Evolutionary conservation across 805 yeast species (phyloP), one percentile per base, ranked within the genome.

Genomic region (Candida boleticola): DNA sequence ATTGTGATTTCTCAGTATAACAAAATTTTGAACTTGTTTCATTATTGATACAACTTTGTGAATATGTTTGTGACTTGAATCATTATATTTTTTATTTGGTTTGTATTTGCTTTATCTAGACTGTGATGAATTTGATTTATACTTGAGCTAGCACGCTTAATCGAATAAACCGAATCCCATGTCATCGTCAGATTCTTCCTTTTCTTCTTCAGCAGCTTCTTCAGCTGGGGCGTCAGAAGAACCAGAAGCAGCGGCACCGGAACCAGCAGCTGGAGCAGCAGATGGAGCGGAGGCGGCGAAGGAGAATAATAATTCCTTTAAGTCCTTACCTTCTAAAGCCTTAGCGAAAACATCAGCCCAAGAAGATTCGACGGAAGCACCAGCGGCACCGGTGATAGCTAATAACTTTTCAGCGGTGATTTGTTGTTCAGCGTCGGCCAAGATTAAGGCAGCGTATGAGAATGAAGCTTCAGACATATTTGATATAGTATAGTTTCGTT

Each of bases 81-180:
- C n/a, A 29, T 5, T 31, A 19, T 5, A 5, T 31, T 14, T 11
- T 31, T 16, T 18, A 9, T 11, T n/a, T 19, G 22, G 5, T 5
- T 31, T 31, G 21, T n/a, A 31, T 19, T 31, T 7, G 11, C 11
- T 13, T 31, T 17, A 7, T 18, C 5, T 4, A 16, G 5, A n/a
- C 13, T 17, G 35, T 17, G 11, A n/a, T n/a, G n/a, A n/a, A n/a
- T n/a, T n/a, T n/a, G n/a, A n/a, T n/a, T n/a, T n/a, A n/a, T n/a
- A n/a, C n/a, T n/a, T n/a, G n/a, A n/a, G n/a, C n/a, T n/a, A n/a
- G n/a, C 27, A 23, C 39, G 53, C 42, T 81, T 93, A 93, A 82
- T 93, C 99, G 84, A 93, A 93, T 74, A 93, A 86, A 81, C 96
- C 96, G 83, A 85, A 82, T 62, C 95, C 96, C 95, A 86, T 84